phyloP scores from a whole-genome alignment of 495 filamentous ascomycete genomes.

The Xylaria cubensis region DNA sequence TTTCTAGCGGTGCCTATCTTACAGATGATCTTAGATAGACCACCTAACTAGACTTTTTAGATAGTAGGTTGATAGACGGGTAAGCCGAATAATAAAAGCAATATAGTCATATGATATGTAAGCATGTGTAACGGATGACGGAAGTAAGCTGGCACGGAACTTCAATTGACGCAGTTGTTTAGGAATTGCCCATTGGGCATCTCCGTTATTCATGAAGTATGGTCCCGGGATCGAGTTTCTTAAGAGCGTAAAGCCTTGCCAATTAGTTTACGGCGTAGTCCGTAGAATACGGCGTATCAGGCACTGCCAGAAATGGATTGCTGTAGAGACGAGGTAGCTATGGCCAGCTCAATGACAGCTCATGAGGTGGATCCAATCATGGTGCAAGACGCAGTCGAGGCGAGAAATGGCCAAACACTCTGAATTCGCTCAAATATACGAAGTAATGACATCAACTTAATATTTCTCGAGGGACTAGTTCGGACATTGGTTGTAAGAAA shows the following conservation, averaged over 20 bases:
- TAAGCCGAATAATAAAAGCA: background rate
- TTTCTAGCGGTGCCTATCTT: background rate
- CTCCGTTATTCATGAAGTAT: background rate
- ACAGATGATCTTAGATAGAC: background rate
- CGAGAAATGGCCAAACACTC: background rate
- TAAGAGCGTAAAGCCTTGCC: background rate
- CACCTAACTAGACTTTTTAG: background rate
- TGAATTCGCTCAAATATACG: background rate
- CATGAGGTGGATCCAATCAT: background rate
- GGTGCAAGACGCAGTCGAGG: background rate
- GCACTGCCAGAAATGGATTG: background rate
- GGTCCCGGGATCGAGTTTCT: background rate
- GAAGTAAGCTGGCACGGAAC: background rate
- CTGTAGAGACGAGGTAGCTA: background rate
- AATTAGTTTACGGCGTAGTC: background rate
- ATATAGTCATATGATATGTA: background rate
- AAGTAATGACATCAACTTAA: background rate
- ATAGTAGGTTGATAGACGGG: background rate
- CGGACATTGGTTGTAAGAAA: background rate
- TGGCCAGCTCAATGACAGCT: background rate
- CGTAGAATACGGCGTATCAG: constrained; percentile 10
- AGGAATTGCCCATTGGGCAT: background rate
- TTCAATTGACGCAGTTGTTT: background rate
- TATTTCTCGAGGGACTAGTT: background rate
- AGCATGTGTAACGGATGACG: background rate